Percentiles rank a stretch among this genome's conserved stretches.
Conservation (phyloP, 176 grass and related monocot genomes). For the Triticum turgidum region DNA sequence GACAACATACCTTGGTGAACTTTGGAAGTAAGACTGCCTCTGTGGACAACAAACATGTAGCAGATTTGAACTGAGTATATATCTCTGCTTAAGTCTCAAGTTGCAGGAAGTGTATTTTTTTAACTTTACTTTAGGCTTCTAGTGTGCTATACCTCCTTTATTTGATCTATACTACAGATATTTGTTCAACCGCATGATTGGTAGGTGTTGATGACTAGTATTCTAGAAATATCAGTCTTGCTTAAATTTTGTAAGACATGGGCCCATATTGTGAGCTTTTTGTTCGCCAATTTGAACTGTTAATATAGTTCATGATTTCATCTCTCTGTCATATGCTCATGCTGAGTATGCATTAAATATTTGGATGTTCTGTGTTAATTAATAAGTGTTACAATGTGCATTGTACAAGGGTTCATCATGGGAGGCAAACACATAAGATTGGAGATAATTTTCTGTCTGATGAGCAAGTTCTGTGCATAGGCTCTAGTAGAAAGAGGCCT, state of each 20-base stretch:
- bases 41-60: conserved; percentile 8
- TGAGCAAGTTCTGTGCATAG: conserved; percentile 90
- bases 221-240: conserved; percentile 5
- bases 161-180: conserved; percentile 6
- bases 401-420: conserved; percentile 78
- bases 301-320: conserved; percentile 12
- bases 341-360: conserved; percentile 15
- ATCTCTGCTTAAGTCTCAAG: not conserved
- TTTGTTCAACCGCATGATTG: not conserved
- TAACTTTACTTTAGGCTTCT: conserved; percentile 15
- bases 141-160: conserved; percentile 1
- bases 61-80: conserved; percentile 1
- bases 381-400: conserved; percentile 16
- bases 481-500: conserved; percentile 88
- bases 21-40: conserved; percentile 75
- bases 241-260: conserved; percentile 25
- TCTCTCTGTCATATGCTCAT: not conserved
- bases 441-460: conserved; percentile 57
- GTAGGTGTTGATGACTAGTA: not conserved
- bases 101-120: conserved; percentile 7
- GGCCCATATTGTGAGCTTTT: not conserved
- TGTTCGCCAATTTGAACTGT: conserved; percentile 1
- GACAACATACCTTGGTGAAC: conserved; percentile 79
- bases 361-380: conserved; percentile 4
- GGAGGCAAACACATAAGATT: conserved; percentile 71